Conservation (phyloP, 805 yeast genomes). For the Babjeviella inositovora region DNA sequence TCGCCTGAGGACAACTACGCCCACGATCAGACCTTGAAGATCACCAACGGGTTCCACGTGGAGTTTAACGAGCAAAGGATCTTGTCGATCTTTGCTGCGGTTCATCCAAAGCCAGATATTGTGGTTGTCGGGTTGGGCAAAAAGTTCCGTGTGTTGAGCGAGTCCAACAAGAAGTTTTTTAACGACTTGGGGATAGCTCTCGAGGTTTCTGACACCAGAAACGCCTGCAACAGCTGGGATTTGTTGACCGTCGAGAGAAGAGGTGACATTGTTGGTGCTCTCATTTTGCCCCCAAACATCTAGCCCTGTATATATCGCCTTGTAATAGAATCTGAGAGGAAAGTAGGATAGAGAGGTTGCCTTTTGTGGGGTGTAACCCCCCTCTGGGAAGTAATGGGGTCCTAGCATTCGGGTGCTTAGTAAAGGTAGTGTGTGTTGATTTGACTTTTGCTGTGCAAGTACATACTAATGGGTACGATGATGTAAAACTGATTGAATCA, state of each 20-base stretch:
- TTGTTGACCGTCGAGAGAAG: conserved; percentile 62
- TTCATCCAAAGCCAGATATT: conserved; percentile 69
- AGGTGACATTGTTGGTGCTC: conserved; percentile 56
- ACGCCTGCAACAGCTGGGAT: conserved; percentile 59
- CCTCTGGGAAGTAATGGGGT: no score
- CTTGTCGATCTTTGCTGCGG: conserved; percentile 28
- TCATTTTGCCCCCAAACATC: conserved; percentile 55
- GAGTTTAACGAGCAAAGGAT: conserved; percentile 28
- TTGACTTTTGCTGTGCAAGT: no score
- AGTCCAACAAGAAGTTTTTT: conserved; percentile 30
- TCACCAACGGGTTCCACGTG: conserved; percentile 38
- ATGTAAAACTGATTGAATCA: no score
- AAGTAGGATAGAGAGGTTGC: no score
- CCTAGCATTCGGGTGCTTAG: no score
- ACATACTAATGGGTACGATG: no score
- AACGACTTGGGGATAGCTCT: conserved; percentile 49
- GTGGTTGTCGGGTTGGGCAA: conserved; percentile 58
- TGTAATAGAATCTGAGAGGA: no score
- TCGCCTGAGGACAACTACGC: conserved; percentile 21
- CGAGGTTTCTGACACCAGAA: conserved; percentile 50
- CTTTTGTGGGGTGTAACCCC: no score
- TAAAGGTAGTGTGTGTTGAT: no score
- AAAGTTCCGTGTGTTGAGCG: conserved; percentile 44
- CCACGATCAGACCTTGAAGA: conserved; percentile 24
- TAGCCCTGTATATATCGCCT: no score